Base-by-base conservation (phyloP, 2,329 filamentous ascomycete species). In the Herpotrichia juniperi region DNA sequence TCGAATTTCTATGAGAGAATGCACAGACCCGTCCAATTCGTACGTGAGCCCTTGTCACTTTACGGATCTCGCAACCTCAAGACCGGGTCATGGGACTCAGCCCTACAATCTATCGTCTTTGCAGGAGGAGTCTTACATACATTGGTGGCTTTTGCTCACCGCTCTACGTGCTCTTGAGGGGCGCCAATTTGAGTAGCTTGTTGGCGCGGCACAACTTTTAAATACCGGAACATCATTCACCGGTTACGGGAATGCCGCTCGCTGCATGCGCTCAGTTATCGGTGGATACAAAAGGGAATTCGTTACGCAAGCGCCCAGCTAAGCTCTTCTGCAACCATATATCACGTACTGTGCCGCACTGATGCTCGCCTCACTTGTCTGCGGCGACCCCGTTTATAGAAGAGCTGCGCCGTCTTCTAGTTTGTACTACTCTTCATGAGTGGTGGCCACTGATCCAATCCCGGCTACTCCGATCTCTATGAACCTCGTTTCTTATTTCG, bases 121-220 rank as follows among this genome's bases (percentile, higher is more conserved):
- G 37, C 19, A 40, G 19, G 12, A 21, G 44, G 35, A 16, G 28
- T 44, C 52, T 54, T 32, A 54, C 48, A 34, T 49, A 51, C 44
- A 39, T 43, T 43, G 40, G 40, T 31, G 17, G 12, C 30, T 16
- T 30, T 17, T 19, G 47, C 44, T 54, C 52, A 54, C 52, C 52
- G 52, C 52, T 30, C 21, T 40, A 40, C 37, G 37, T 40, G 37
- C 3, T n/a, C 22, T 40, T 40, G 10, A 19, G 37, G 21, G 9
- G n/a, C 22, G 21, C 3, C 4, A 40, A 25, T 4, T 3, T 40
- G 21, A 21, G 21, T 19, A 14, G 37, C 19, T 40, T 6, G 21
- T 24, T n/a, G 19, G n/a, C 21, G 37, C 19, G 11, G 19, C 21
- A 21, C 25, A 40, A 11, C 3, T 7, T 40, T 4, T n/a, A 40